These are phyloP conservation scores for Wickerhamiella slavikovae DNA, from an alignment of 805 yeast species.

Conservation along the genomic window DNA sequence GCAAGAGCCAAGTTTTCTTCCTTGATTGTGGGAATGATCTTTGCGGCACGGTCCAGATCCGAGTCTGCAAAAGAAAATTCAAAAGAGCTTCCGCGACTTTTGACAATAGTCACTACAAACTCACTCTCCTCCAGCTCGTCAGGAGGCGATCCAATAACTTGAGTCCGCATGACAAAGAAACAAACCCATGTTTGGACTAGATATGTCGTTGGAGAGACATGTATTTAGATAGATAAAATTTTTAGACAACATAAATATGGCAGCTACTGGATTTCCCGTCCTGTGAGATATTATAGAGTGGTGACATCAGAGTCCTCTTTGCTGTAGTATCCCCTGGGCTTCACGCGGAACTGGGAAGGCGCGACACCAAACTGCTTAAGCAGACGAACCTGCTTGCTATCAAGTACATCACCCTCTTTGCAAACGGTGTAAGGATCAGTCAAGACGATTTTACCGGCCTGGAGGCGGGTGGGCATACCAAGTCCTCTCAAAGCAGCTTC, in stretches of 20 bases:
- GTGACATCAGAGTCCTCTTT: constrained; percentile 29
- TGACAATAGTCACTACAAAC: constrained; percentile 14
- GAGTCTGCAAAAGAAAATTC: constrained; percentile 14
- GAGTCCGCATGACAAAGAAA: constrained; percentile 1
- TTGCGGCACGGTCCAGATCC: constrained; percentile 3
- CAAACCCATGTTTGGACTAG: not conserved
- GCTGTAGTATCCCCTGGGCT: constrained; percentile 49
- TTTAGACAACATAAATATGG: not conserved
- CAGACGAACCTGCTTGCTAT: constrained; percentile 77
- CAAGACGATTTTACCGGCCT: constrained; percentile 68
- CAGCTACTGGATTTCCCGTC: too few species aligned
- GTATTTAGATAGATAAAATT: not conserved
- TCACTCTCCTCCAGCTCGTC: constrained; percentile 12
- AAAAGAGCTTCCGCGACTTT: constrained; percentile 17
- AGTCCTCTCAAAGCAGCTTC: constrained; percentile 82
- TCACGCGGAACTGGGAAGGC: constrained; percentile 73
- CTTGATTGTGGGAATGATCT: constrained; percentile 4
- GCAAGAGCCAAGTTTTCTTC: constrained; percentile 9
- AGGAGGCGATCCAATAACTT: constrained; percentile 15
- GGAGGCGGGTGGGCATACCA: constrained; percentile 80
- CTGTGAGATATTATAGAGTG: not conserved
- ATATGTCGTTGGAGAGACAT: too few species aligned
- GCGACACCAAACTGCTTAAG: constrained; percentile 93
- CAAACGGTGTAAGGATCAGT: constrained; percentile 66
- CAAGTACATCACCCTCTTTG: constrained; percentile 55